Evolutionary conservation across 2,329 filamentous ascomycete genomes (phyloP).

Genomic region (Intubia oerlemansii): DNA sequence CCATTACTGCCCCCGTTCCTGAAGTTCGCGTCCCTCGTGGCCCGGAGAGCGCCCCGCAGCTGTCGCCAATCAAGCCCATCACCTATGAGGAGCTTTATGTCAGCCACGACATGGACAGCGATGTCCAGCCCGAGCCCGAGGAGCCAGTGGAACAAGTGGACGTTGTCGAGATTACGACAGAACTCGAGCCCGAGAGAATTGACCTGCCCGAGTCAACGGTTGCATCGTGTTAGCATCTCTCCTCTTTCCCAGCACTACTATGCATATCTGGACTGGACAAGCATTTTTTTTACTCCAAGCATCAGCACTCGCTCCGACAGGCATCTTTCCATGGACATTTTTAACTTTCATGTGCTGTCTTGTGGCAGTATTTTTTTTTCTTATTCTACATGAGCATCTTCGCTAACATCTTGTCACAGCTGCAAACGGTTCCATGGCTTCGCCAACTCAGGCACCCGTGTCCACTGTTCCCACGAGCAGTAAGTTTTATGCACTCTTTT

Average conservation of each 20-base stretch:
- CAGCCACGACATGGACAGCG: constrained; percentile 1
- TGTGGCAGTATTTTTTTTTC: too few species aligned
- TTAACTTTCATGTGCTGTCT: too few species aligned
- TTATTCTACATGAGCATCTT: too few species aligned
- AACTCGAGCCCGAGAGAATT: background rate
- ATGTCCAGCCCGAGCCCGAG: constrained; percentile 7
- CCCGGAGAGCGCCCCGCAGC: constrained; percentile 24
- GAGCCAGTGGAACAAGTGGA: background rate
- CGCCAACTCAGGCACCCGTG: constrained; percentile 20
- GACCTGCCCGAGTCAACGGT: background rate
- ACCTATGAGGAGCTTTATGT: constrained; percentile 25
- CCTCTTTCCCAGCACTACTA: background rate
- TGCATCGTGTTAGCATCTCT: constrained; percentile 2
- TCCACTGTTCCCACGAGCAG: constrained; percentile 15
- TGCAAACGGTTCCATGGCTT: constrained; percentile 16
- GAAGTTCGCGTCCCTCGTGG: too few species aligned
- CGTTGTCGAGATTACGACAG: too few species aligned
- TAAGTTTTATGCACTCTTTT: too few species aligned
- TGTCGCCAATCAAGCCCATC: constrained; percentile 21
- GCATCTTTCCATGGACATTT: too few species aligned
- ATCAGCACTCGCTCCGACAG: too few species aligned
- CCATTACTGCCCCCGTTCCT: too few species aligned
- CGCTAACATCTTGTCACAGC: constrained; percentile 19
- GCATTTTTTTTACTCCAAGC: too few species aligned
- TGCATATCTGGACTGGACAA: too few species aligned